These are phyloP conservation scores for Medicago arabica DNA, from an alignment of 306 rosid genomes.

Conservation along the genomic window DNA sequence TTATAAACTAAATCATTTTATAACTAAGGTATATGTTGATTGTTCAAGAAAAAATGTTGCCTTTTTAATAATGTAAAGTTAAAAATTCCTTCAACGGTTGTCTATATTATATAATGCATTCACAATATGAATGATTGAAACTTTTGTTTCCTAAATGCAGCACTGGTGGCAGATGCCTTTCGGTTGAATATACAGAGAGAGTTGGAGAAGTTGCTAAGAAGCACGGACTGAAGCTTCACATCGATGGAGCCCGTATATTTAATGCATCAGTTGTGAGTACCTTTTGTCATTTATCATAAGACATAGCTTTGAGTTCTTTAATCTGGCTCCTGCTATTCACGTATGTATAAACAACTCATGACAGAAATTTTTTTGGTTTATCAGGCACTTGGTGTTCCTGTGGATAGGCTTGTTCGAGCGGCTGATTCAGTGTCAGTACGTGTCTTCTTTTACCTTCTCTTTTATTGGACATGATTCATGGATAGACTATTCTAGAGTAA, in stretches of 20 bases:
- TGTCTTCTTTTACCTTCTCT: constrained; percentile 15
- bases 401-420: constrained; percentile 80
- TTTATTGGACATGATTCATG: constrained; percentile 49
- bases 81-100: not conserved
- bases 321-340: not conserved
- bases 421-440: constrained; percentile 86
- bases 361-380: constrained; percentile 29
- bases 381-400: constrained; percentile 92
- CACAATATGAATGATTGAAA: constrained; percentile 13
- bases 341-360: constrained; percentile 19
- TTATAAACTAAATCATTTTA: no score
- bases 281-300: no score
- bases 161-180: constrained; percentile 81
- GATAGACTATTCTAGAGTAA: not conserved
- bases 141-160: constrained; percentile 54
- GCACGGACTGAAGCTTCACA: constrained; percentile 87
- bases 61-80: not conserved
- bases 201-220: constrained; percentile 87
- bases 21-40: not conserved
- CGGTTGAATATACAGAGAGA: constrained; percentile 76
- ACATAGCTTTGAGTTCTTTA: no score
- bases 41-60: not conserved
- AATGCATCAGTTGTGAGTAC: constrained; percentile 79
- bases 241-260: constrained; percentile 94
- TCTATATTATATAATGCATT: not conserved